Percentiles rank a stretch among this genome's conserved stretches.
Evolutionary conservation across 2,329 filamentous ascomycete species (phyloP).

Genomic region (Fusarium nelsonii): DNA sequence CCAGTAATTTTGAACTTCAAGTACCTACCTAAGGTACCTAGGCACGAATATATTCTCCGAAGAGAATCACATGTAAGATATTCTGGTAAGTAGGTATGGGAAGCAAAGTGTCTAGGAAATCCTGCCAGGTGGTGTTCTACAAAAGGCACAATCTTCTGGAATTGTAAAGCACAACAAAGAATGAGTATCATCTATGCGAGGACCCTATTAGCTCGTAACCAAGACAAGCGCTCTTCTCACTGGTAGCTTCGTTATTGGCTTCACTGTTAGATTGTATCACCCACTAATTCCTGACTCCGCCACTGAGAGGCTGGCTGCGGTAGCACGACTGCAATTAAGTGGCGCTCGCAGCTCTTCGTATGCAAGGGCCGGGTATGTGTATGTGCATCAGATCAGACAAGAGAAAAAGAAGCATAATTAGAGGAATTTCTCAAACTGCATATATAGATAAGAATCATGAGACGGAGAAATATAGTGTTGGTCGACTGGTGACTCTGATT

Average conservation of each 20-base stretch:
- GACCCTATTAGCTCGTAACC: not conserved
- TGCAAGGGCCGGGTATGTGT: conserved; percentile 25
- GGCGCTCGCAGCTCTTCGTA: conserved; percentile 27
- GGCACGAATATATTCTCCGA: not conserved
- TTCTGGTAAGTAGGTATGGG: not conserved
- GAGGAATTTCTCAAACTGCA: not conserved
- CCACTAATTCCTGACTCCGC: conserved; percentile 5
- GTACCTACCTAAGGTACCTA: no score
- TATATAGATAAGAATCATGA: not conserved
- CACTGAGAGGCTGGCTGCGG: conserved; percentile 18
- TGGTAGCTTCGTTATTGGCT: not conserved
- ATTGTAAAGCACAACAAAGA: not conserved
- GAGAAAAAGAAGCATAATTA: not conserved
- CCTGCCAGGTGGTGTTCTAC: not conserved
- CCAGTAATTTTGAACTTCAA: no score
- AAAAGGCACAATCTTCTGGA: conserved; percentile 2
- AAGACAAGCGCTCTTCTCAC: not conserved
- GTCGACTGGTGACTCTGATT: not conserved
- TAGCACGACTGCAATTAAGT: conserved; percentile 29
- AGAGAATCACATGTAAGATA: conserved; percentile 32
- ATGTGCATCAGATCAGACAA: not conserved
- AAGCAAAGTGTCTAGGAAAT: not conserved
- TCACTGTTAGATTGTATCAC: not conserved
- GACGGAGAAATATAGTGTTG: not conserved
- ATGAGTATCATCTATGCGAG: not conserved